A percentile compares a stretch with the other conserved stretches of the same genome.
Conservation (phyloP, 2,329 filamentous ascomycete genomes). For the Rosellinia necatrix region DNA sequence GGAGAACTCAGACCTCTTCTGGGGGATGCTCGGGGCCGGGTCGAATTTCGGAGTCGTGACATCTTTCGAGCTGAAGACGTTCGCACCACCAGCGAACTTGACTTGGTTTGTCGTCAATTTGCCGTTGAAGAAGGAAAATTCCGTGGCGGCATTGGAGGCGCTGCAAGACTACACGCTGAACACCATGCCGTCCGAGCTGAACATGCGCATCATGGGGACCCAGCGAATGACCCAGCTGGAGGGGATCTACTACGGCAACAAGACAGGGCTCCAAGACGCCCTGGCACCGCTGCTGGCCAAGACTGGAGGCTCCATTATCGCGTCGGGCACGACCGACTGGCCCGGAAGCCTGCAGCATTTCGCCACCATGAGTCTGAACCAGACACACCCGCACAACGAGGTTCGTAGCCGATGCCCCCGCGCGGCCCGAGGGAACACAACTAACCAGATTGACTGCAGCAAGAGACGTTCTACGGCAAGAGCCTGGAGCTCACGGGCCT, state of each 20-base stretch:
- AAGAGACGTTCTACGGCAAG: conserved; percentile 50
- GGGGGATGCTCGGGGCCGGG: conserved; percentile 42
- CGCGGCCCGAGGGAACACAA: background rate
- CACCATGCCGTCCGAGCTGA: conserved; percentile 47
- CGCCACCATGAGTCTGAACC: conserved; percentile 39
- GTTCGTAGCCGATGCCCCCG: conserved; percentile 31
- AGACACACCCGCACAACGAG: conserved; percentile 38
- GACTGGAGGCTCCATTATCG: conserved; percentile 41
- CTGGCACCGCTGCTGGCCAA: conserved; percentile 43
- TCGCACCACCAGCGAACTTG: conserved; percentile 38
- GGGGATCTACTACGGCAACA: conserved; percentile 46
- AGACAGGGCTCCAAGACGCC: conserved; percentile 39
- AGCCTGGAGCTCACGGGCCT: conserved; percentile 47
- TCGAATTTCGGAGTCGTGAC: conserved; percentile 42
- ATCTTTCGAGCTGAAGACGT: conserved; percentile 39
- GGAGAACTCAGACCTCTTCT: conserved; percentile 41
- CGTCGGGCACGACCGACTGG: conserved; percentile 41
- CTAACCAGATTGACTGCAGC: conserved; percentile 36
- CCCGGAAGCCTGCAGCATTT: conserved; percentile 41
- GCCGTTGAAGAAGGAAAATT: conserved; percentile 35
- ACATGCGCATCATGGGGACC: conserved; percentile 48
- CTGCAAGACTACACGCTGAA: conserved; percentile 37
- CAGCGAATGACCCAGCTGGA: conserved; percentile 44
- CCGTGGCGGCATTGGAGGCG: conserved; percentile 54
- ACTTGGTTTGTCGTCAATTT: conserved; percentile 40